Base-by-base conservation (phyloP, 73 alveolate species). In the Symbiodinium pilosum region DNA sequence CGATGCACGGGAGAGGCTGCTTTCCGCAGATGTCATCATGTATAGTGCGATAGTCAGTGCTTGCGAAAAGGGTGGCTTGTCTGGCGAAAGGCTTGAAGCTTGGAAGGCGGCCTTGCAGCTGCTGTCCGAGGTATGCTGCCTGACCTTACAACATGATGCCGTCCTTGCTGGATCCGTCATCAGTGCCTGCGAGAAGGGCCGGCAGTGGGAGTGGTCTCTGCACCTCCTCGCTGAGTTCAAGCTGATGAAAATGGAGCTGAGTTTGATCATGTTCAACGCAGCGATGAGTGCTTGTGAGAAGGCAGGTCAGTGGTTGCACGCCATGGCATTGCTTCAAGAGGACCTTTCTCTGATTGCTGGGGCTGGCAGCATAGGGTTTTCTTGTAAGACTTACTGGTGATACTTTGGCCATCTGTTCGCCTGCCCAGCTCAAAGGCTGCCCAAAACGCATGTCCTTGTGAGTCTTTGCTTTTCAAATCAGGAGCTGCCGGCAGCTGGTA, bases 201-300 rank as follows among this genome's bases (percentile, higher is more conserved):
- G 81, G 81, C 81, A 64, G 38, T 64, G 81, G 81, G 39, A 64
- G 81, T 64, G 81, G 81, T 64, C 81, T 64, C 30, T 64, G 81
- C 81, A 64, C 81, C 81, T 64, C 38, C 81, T 64, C 39, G 30
- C 12, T 38, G 30, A 28, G 39, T 64, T 64, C 81, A 64, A n/a
- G 30, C 34, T n/a, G 30, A 30, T n/a, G 4, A 26, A 30, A 30
- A 26, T 54, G 34, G 30, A n/a, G 40, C 81, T 64, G 12, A 64
- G 38, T 28, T 32, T 64, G 3, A 18, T 24, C 20, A 28, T 64
- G 32, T 64, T 64, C 81, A 64, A 64, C 30, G 81, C 81, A 24
- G 81, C 81, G 38, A 64, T 64, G 39, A 64, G 85, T 9, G 85
- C 85, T 11, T 73, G 85, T 73, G 85, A 73, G 85, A 73, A 36